Percentiles rank a stretch among this genome's conserved stretches.
phyloP scores from a whole-genome alignment of 257 asterid species.

The Penstemon newberryi region DNA sequence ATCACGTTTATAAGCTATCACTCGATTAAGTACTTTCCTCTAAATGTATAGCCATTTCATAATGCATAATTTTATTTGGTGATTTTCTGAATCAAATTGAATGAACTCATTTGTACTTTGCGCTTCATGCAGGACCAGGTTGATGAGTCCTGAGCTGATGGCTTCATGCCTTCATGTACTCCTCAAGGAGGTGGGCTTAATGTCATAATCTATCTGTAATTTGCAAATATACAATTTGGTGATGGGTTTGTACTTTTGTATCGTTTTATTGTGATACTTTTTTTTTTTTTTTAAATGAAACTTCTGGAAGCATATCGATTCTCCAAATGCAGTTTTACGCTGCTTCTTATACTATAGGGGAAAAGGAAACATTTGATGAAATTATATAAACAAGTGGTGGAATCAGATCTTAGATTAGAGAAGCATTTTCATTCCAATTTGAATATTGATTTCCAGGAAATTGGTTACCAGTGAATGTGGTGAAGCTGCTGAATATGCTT shows the following conservation, averaged over 20 bases:
- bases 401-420: no score
- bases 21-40: no score
- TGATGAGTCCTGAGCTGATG: conserved; percentile 36
- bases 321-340: conserved; percentile 2
- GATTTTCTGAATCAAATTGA: neutral
- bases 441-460: no score
- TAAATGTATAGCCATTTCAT: neutral
- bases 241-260: conserved; percentile 15
- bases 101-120: neutral
- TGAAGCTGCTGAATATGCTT: no score
- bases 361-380: no score
- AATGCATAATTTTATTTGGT: neutral
- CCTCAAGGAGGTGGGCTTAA: conserved; percentile 31
- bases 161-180: conserved; percentile 14
- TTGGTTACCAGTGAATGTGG: no score
- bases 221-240: conserved; percentile 22
- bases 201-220: conserved; percentile 31
- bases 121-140: conserved; percentile 39
- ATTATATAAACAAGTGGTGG: no score
- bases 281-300: neutral
- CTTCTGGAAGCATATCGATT: neutral
- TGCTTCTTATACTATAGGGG: neutral
- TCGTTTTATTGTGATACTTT: conserved; percentile 11
- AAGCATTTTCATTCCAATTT: no score
- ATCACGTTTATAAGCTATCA: no score